A percentile compares a stretch with the other conserved stretches of the same genome.
Conservation (phyloP, 306 rosid genomes). For the Quercus aquifolioides region DNA sequence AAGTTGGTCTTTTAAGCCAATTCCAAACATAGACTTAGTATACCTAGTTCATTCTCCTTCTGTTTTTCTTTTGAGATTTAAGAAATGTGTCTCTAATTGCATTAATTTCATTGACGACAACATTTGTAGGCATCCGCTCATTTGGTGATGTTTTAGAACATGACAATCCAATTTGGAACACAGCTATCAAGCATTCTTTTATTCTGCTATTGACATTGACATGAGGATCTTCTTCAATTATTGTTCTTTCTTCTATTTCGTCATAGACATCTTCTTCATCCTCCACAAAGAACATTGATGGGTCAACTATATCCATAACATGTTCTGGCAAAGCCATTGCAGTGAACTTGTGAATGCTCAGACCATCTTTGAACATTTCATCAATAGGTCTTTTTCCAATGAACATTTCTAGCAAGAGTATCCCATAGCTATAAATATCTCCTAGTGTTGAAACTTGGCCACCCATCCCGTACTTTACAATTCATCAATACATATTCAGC, state of each 20-base stretch:
- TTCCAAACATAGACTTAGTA: too few relatives aligned
- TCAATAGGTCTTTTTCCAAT: conserved; percentile 38
- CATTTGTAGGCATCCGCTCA: conserved; percentile 23
- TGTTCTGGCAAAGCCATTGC: conserved; percentile 20
- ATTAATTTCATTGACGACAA: conserved; percentile 30
- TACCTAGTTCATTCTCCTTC: background rate
- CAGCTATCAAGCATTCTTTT: conserved; percentile 32
- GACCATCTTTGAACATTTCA: conserved; percentile 32
- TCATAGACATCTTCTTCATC: conserved; percentile 12
- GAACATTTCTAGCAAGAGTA: conserved; percentile 34
- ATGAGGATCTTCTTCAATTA: conserved; percentile 4
- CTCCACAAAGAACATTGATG: background rate
- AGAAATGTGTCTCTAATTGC: conserved; percentile 7
- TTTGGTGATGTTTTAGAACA: conserved; percentile 32
- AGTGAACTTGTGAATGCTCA: conserved; percentile 22
- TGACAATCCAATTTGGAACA: conserved; percentile 40
- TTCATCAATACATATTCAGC: background rate
- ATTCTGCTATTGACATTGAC: background rate
- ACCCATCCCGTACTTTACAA: conserved; percentile 40
- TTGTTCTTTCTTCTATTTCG: conserved; percentile 16
- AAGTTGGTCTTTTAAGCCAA: too few relatives aligned
- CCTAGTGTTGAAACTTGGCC: conserved; percentile 22
- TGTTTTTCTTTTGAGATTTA: too few relatives aligned
- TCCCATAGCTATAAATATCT: conserved; percentile 38
- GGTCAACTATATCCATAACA: background rate